Evolutionary conservation across 2,329 filamentous ascomycete genomes (phyloP), one percentile per base, ranked within the genome.

Genomic region (Thyridium curvatum): DNA sequence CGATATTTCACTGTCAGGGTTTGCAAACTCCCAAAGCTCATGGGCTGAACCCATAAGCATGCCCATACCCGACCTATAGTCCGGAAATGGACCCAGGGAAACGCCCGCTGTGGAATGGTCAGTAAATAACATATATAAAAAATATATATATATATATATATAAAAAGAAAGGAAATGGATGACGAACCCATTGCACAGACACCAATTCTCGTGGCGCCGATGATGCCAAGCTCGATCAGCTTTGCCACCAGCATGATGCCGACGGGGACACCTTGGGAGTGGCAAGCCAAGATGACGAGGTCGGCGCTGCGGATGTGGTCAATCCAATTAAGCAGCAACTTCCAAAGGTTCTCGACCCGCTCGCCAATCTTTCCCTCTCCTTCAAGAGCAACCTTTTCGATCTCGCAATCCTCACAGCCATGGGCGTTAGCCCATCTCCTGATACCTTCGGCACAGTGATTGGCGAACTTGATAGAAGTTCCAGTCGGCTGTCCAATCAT

Each of bases 261-360:
- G 1, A 98, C 93, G 0, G 93, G 93, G 0, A 97, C 93, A 16
- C 93, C 93, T 60, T 98, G 93, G 3, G 88, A 94, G 59, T 98
- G 93, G 43, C 89, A 95, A 3, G 88, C 88, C n/a, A 98, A 68
- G 30, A 98, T 62, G 32, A 98, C 82, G 44, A 97, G 82, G 60
- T 98, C 93, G 0, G 93, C 90, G 38, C 76, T 77, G 37, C 86
- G 81, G 26, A 98, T 84, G 46, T 91, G 83, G 30, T 95, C 88
- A 47, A 96, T 86, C 87, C 89, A 95, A 59, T 96, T 96, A 18
- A 96, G 71, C 40, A 98, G 71, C 9, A 97, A 71, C 60, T 91
- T 94, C 93, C 93, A 98, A 7, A 98, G 66, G 30, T 94, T 86
- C 44, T 94, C 86, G 2, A 97, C 88, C 7, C 93, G 77, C 46